Percentiles rank a stretch among this genome's conserved stretches.
Evolutionary conservation across 108 stramenopile genomes (phyloP).

Genomic region (Mediolabrus comicus): DNA sequence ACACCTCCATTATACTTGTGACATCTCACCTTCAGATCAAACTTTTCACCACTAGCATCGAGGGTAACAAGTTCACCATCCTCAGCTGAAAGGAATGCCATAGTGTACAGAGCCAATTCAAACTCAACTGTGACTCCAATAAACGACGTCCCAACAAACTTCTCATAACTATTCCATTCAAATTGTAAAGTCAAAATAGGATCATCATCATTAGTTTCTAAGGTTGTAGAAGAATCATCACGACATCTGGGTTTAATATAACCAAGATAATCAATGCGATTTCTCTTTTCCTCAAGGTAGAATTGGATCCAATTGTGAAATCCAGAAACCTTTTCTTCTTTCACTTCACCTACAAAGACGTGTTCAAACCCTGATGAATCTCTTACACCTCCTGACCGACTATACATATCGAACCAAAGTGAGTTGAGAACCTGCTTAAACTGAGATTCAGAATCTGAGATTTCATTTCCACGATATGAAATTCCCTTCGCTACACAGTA

Average conservation of each 20-base stretch:
- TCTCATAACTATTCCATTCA: constrained; percentile 83
- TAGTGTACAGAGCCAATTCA: constrained; percentile 90
- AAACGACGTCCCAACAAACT: constrained; percentile 77
- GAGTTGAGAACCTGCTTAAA: constrained; percentile 69
- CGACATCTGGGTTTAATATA: constrained; percentile 76
- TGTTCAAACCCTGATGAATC: constrained; percentile 94
- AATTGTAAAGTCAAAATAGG: constrained; percentile 88
- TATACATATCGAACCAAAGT: constrained; percentile 90
- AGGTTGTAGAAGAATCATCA: constrained; percentile 48
- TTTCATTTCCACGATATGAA: constrained; percentile 33
- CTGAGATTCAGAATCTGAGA: constrained; percentile 51
- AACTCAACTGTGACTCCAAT: constrained; percentile 90
- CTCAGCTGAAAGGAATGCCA: constrained; percentile 74
- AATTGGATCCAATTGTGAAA: constrained; percentile 95
- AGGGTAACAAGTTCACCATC: constrained; percentile 56
- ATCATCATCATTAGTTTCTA: constrained; percentile 62
- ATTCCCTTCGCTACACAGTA: constrained; percentile 62
- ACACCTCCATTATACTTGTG: constrained; percentile 54
- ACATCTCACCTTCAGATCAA: constrained; percentile 72
- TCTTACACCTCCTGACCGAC: constrained; percentile 45
- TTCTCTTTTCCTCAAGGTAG: constrained; percentile 83
- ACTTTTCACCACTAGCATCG: constrained; percentile 56
- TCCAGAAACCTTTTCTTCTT: constrained; percentile 68
- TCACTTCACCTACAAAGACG: constrained; percentile 92
- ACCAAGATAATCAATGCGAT: constrained; percentile 83